These are phyloP conservation scores for Geranium incanum DNA, from an alignment of 441 rosid genomes.

Conservation along the genomic window DNA sequence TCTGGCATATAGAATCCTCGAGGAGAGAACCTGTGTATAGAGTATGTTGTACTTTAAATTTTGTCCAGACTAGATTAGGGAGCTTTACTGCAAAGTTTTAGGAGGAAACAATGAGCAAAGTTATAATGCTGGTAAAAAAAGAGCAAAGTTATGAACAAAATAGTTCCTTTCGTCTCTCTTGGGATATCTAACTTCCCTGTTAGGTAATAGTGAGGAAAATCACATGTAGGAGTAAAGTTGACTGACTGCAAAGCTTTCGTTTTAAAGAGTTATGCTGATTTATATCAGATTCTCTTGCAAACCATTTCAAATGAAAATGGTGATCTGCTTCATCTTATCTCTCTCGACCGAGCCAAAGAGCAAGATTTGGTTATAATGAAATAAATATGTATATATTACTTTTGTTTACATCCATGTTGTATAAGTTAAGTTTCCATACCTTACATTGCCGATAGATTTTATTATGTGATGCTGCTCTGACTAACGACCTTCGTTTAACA, in stretches of 20 bases:
- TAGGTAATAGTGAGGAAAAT: not conserved
- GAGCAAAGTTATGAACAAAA: slow-evolving; percentile 1
- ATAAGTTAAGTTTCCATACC: not conserved
- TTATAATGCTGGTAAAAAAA: no score
- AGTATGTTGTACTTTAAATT: not conserved
- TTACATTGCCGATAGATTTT: not conserved
- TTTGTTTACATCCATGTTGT: not conserved
- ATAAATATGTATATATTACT: not conserved
- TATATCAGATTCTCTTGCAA: not conserved
- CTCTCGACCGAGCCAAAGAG: not conserved
- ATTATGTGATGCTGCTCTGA: not conserved
- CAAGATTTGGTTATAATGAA: not conserved
- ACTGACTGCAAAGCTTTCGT: not conserved
- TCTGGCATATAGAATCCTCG: not conserved
- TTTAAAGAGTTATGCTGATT: not conserved
- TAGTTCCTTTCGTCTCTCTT: slow-evolving; percentile 3
- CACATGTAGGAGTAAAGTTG: not conserved
- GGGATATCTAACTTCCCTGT: not conserved
- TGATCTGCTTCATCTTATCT: not conserved
- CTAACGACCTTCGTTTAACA: slow-evolving; percentile 21
- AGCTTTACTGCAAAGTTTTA: slow-evolving; percentile 1
- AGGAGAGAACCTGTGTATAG: not conserved
- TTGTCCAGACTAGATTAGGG: not conserved
- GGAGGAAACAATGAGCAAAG: not conserved
- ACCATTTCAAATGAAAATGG: not conserved